phyloP scores from a whole-genome alignment of 106 monocot genomes.

The Amphibolis antarctica region DNA sequence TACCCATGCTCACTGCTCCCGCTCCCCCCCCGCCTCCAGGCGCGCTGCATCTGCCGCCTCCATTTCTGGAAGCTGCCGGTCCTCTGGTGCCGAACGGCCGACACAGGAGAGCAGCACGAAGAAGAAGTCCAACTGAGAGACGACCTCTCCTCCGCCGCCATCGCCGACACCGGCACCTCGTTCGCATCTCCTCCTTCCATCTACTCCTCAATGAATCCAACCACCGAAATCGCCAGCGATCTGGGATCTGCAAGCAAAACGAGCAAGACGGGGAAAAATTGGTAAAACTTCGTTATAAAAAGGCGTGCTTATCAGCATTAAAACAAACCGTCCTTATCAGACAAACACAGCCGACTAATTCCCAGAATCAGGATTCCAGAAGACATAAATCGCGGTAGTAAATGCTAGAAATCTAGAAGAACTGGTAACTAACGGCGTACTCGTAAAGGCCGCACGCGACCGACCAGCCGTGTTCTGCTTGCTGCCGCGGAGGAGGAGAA shows the following conservation, averaged over 20 bases:
- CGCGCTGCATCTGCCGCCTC: constrained; percentile 67
- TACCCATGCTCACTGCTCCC: constrained; percentile 33
- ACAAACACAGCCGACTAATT: too few relatives aligned
- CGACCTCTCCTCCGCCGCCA: background rate
- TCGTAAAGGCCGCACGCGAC: too few relatives aligned
- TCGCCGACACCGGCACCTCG: background rate
- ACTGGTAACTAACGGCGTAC: too few relatives aligned
- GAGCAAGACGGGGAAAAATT: background rate
- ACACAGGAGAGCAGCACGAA: constrained; percentile 8
- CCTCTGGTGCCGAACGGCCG: constrained; percentile 25
- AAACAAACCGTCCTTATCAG: too few relatives aligned
- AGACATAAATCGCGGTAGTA: too few relatives aligned
- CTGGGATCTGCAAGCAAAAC: background rate
- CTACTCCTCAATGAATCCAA: background rate
- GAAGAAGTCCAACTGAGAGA: background rate
- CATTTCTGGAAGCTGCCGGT: constrained; percentile 69
- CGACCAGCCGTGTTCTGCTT: too few relatives aligned
- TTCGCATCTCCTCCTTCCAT: background rate
- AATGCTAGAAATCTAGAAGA: too few relatives aligned
- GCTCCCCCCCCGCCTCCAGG: constrained; percentile 53
- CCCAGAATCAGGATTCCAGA: too few relatives aligned
- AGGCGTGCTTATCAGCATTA: too few relatives aligned
- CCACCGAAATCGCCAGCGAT: background rate
- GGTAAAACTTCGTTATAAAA: too few relatives aligned
- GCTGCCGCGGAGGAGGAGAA: too few relatives aligned